Evolutionary conservation across 768 basidiomycete genomes (phyloP).

Genomic region (Termitomyces sp.): DNA sequence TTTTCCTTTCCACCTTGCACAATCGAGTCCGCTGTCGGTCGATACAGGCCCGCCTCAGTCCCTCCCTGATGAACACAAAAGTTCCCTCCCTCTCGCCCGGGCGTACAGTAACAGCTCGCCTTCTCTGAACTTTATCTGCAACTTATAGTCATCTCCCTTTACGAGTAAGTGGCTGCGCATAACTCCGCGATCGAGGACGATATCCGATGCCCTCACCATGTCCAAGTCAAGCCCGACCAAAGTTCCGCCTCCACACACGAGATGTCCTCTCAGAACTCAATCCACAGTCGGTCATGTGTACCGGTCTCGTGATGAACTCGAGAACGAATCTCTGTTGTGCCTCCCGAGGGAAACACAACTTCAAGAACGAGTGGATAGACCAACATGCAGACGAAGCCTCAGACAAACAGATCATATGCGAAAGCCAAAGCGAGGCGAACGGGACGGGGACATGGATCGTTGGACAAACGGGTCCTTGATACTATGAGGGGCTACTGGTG

Average conservation of each 20-base stretch:
- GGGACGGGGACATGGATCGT: slow-evolving; percentile 6
- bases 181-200: slow-evolving; percentile 8
- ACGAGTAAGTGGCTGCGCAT: slow-evolving; percentile 23
- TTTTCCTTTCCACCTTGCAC: slow-evolving; percentile 19
- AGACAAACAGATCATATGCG: background rate
- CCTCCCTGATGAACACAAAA: background rate
- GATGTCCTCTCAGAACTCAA: background rate
- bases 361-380: slow-evolving; percentile 19
- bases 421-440: slow-evolving; percentile 1
- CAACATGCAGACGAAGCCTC: slow-evolving; percentile 19
- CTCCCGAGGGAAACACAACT: slow-evolving; percentile 40
- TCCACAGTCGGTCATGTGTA: slow-evolving; percentile 10
- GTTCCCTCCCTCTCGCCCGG: slow-evolving; percentile 17
- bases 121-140: slow-evolving; percentile 13
- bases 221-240: slow-evolving; percentile 14
- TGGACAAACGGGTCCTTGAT: slow-evolving; percentile 1
- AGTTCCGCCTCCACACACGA: slow-evolving; percentile 6
- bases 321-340: slow-evolving; percentile 55
- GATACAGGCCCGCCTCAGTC: slow-evolving; percentile 3
- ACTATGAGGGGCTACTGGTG: background rate
- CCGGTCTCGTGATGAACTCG: slow-evolving; percentile 28
- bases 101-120: slow-evolving; percentile 28
- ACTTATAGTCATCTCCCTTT: slow-evolving; percentile 25
- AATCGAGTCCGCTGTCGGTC: slow-evolving; percentile 5
- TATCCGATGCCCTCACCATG: slow-evolving; percentile 15